A percentile compares a stretch with the other conserved stretches of the same genome.
Conservation (phyloP, 2,329 filamentous ascomycete species). For the Diaporthe amygdali region DNA sequence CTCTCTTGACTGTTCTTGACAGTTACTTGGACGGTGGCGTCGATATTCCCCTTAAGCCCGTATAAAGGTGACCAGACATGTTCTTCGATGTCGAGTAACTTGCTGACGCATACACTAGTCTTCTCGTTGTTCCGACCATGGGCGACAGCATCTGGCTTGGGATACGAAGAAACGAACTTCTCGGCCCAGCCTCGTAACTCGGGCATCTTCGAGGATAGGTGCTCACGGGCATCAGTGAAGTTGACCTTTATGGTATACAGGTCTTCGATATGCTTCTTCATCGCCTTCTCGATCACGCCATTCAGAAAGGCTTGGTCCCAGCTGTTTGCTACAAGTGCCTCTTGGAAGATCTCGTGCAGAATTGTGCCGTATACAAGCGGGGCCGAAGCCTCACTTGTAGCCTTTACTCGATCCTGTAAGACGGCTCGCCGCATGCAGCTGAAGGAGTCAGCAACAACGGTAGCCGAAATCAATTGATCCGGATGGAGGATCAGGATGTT, state of each 20-base stretch:
- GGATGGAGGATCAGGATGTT: conserved; percentile 92
- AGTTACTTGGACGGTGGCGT: conserved; percentile 90
- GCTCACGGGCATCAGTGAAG: conserved; percentile 73
- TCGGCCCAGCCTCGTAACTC: conserved; percentile 85
- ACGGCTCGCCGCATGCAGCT: conserved; percentile 89
- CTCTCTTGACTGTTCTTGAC: conserved; percentile 73
- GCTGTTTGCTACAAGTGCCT: conserved; percentile 80
- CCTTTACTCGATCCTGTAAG: conserved; percentile 92
- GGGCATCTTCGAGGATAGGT: conserved; percentile 82
- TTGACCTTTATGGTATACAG: conserved; percentile 86
- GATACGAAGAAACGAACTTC: conserved; percentile 75
- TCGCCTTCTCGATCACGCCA: conserved; percentile 68
- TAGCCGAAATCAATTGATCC: conserved; percentile 93
- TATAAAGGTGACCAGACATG: conserved; percentile 99
- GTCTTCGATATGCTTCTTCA: conserved; percentile 84
- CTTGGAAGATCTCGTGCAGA: conserved; percentile 94
- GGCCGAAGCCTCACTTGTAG: conserved; percentile 78
- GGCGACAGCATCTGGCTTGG: conserved; percentile 71
- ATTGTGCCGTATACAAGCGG: conserved; percentile 92
- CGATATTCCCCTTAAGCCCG: conserved; percentile 95
- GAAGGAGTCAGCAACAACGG: conserved; percentile 95
- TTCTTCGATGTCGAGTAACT: conserved; percentile 94
- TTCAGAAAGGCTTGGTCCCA: conserved; percentile 77
- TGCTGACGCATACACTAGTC: conserved; percentile 84
- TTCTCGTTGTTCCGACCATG: conserved; percentile 80